Conservation (phyloP, 2,329 filamentous ascomycete species). For the Sarocladiaceae sp. region DNA sequence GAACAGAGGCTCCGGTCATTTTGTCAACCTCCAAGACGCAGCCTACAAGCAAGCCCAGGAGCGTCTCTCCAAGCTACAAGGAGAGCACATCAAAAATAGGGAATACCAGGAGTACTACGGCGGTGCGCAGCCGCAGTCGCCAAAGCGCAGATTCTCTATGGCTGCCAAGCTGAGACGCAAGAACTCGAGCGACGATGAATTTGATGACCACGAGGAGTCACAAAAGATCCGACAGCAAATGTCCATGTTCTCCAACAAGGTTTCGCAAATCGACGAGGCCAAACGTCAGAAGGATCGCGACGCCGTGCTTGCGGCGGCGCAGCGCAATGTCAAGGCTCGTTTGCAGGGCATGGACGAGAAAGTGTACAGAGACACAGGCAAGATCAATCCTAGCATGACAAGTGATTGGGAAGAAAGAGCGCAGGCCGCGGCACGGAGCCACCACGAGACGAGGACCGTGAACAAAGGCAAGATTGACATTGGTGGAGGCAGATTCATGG, state of each 20-base stretch:
- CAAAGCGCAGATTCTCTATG: slow-evolving; percentile 40
- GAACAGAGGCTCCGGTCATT: slow-evolving; percentile 19
- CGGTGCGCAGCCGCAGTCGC: slow-evolving; percentile 29
- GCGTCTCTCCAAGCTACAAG: slow-evolving; percentile 71
- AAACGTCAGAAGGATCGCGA: slow-evolving; percentile 73
- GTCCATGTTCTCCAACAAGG: slow-evolving; percentile 64
- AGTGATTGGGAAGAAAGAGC: slow-evolving; percentile 77
- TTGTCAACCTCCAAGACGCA: slow-evolving; percentile 70
- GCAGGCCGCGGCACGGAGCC: slow-evolving; percentile 59
- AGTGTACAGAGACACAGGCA: slow-evolving; percentile 70
- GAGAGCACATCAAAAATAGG: slow-evolving; percentile 56
- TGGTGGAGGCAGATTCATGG: slow-evolving; percentile 75
- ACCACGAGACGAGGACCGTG: slow-evolving; percentile 53
- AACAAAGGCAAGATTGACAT: slow-evolving; percentile 57
- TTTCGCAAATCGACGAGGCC: slow-evolving; percentile 63
- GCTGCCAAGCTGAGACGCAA: slow-evolving; percentile 54
- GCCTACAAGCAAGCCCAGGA: slow-evolving; percentile 83
- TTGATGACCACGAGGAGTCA: slow-evolving; percentile 62
- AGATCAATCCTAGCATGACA: slow-evolving; percentile 59
- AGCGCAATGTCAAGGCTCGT: slow-evolving; percentile 75
- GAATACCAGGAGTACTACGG: slow-evolving; percentile 76
- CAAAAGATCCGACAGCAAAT: slow-evolving; percentile 71
- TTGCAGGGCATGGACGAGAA: slow-evolving; percentile 78
- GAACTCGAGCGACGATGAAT: slow-evolving; percentile 53
- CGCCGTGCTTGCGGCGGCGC: slow-evolving; percentile 68